A percentile compares a stretch with the other conserved stretches of the same genome.
Conservation (phyloP, 352 stramenopile species). For the Peronosclerospora sorghi region DNA sequence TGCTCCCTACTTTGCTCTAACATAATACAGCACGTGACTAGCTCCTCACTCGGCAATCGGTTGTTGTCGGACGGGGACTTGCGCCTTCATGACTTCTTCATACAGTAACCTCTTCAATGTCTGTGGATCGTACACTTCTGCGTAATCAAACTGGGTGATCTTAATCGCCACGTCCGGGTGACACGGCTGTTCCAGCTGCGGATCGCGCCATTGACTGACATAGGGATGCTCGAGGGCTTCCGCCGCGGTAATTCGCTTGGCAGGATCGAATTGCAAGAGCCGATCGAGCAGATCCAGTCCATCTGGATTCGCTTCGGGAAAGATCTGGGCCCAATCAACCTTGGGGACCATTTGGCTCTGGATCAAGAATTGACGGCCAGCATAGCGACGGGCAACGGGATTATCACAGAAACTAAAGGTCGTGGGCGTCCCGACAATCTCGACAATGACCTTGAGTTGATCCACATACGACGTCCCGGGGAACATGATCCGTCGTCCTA, state of each 20-base stretch:
- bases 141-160: conserved; percentile 67
- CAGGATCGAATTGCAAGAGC: conserved; percentile 82
- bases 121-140: conserved; percentile 57
- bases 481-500: conserved; percentile 82
- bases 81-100: conserved; percentile 73
- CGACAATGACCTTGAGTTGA: conserved; percentile 80
- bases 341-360: conserved; percentile 60
- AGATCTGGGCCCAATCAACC: conserved; percentile 66
- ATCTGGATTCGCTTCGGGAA: conserved; percentile 76
- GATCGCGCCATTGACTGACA: conserved; percentile 72
- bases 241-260: conserved; percentile 69
- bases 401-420: conserved; percentile 85
- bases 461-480: conserved; percentile 81
- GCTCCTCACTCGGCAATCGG: conserved; percentile 1
- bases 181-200: conserved; percentile 47
- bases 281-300: conserved; percentile 79
- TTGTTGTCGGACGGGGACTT: conserved; percentile 7
- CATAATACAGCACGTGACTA: neutral
- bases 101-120: conserved; percentile 72
- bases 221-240: conserved; percentile 86
- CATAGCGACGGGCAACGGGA: conserved; percentile 68
- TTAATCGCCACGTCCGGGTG: conserved; percentile 35
- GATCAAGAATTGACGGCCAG: conserved; percentile 69
- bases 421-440: conserved; percentile 71
- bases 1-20: conserved; percentile 1